Base-by-base conservation (phyloP, 2,329 filamentous ascomycete genomes). In the Pseudogymnoascus sp. region DNA sequence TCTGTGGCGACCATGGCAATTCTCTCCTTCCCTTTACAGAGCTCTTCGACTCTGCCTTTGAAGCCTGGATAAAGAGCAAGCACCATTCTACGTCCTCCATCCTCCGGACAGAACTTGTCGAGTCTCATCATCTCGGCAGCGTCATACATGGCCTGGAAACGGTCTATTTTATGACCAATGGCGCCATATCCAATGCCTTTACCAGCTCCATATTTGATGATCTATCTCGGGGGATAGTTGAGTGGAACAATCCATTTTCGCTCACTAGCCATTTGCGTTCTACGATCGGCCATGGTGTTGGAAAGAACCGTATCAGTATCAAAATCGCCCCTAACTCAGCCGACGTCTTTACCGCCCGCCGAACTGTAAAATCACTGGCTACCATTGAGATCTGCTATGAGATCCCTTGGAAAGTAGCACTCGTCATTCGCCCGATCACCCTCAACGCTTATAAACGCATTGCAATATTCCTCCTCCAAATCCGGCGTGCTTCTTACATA, bases 201-300 rank as follows among this genome's bases (percentile, higher is more conserved):
- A 83, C 88, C 11, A 80, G 81, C 25, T 82, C 82, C 11, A 73
- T 97, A 1, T 96, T 96, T 70, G 83, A 87, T 62, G 86, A 88
- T 58, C 82, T 97, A 49, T 89, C 94, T 67, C 78, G 76, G 1
- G 69, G 81, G 14, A 80, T 77, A 71, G 74, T 70, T 5, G 77
- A 76, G 36, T 97, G 92, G 92, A 87, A 88, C 65, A 91, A 97
- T 72, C 84, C 86, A 19, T 96, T 93, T 70, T 81, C 89, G 0
- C 77, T 97, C 28, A 94, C 89, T 0, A 90, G 92, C 67, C 76
- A 91, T 1, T 86, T 88, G 0, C 89, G 91, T 63, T 86, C 87
- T 62, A 85, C 89, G 0, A 92, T 91, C 71, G 80, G 78, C 4
- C 71, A 70, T 0, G 75, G 77, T 1, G 74, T 90, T 1, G 84